phyloP scores from a whole-genome alignment of 2,329 filamentous ascomycete genomes.

The Pleurostoma richardsiae region DNA sequence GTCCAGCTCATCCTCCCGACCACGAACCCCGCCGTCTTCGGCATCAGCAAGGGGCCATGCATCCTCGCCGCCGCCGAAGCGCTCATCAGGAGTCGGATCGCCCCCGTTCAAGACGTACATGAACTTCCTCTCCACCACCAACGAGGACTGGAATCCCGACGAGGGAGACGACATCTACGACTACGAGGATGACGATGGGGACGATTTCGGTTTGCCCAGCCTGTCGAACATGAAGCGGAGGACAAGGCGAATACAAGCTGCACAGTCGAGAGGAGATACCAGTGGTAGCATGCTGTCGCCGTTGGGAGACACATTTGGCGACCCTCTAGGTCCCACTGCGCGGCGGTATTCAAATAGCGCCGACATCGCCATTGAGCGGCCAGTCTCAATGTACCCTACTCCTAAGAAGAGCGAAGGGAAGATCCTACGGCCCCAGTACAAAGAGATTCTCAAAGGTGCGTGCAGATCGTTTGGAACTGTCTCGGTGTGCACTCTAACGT shows the following conservation, averaged over 20 bases:
- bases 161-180: constrained; percentile 71
- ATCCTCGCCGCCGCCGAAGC: constrained; percentile 48
- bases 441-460: constrained; percentile 78
- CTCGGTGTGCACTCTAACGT: constrained; percentile 9
- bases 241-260: constrained; percentile 44
- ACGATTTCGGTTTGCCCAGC: constrained; percentile 92
- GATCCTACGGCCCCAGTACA: constrained; percentile 94
- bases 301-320: constrained; percentile 27
- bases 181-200: constrained; percentile 83
- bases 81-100: constrained; percentile 48
- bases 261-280: constrained; percentile 27
- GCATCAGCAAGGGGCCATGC: constrained; percentile 36
- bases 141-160: constrained; percentile 76
- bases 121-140: constrained; percentile 74
- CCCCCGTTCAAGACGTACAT: constrained; percentile 71
- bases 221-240: constrained; percentile 86
- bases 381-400: constrained; percentile 76
- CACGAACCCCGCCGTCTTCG: constrained; percentile 70
- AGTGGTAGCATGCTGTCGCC: constrained; percentile 24
- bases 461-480: not conserved
- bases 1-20: constrained; percentile 57
- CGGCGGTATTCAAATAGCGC: constrained; percentile 76
- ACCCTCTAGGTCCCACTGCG: constrained; percentile 22
- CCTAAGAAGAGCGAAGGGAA: constrained; percentile 90
- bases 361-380: constrained; percentile 89